Evolutionary conservation across 2,329 filamentous ascomycete genomes (phyloP).

Genomic region (Epichloe gansuensis): DNA sequence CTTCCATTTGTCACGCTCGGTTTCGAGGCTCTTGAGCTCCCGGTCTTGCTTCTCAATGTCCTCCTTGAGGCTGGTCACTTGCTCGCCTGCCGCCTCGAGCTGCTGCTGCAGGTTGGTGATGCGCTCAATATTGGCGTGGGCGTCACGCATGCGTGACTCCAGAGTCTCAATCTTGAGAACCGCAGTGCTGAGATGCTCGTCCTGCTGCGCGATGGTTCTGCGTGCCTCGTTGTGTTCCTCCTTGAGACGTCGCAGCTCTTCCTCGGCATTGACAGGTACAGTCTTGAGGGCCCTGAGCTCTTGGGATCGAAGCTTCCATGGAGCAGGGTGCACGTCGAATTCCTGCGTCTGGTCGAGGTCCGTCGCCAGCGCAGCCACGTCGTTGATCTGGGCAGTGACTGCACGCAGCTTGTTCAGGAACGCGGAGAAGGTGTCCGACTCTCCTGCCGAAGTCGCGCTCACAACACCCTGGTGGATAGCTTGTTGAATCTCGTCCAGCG

Average conservation of each 20-base stretch:
- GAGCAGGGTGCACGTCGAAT: slow-evolving; percentile 63
- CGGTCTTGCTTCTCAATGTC: slow-evolving; percentile 56
- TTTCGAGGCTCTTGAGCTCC: slow-evolving; percentile 51
- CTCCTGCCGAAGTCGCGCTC: slow-evolving; percentile 39
- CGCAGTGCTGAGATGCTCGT: slow-evolving; percentile 75
- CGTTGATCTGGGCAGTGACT: slow-evolving; percentile 51
- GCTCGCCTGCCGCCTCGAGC: slow-evolving; percentile 40
- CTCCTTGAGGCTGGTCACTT: slow-evolving; percentile 43
- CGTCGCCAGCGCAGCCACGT: slow-evolving; percentile 56
- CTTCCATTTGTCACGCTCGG: slow-evolving; percentile 59
- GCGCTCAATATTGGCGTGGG: slow-evolving; percentile 60
- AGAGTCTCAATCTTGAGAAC: slow-evolving; percentile 90
- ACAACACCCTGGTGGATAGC: slow-evolving; percentile 44
- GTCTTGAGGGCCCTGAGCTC: slow-evolving; percentile 75
- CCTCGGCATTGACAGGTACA: slow-evolving; percentile 69
- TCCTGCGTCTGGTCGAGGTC: slow-evolving; percentile 64
- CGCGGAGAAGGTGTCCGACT: slow-evolving; percentile 58
- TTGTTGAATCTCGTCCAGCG: slow-evolving; percentile 52
- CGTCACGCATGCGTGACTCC: slow-evolving; percentile 76
- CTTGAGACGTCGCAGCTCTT: slow-evolving; percentile 68
- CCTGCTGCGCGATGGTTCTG: slow-evolving; percentile 56
- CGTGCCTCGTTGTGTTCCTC: slow-evolving; percentile 71
- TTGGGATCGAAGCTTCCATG: slow-evolving; percentile 74
- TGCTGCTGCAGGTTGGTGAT: slow-evolving; percentile 53
- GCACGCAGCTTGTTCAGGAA: slow-evolving; percentile 56